Evolutionary conservation across 805 yeast species (phyloP), one percentile per base, ranked within the genome.

Genomic region (Cephaloascus albidus): DNA sequence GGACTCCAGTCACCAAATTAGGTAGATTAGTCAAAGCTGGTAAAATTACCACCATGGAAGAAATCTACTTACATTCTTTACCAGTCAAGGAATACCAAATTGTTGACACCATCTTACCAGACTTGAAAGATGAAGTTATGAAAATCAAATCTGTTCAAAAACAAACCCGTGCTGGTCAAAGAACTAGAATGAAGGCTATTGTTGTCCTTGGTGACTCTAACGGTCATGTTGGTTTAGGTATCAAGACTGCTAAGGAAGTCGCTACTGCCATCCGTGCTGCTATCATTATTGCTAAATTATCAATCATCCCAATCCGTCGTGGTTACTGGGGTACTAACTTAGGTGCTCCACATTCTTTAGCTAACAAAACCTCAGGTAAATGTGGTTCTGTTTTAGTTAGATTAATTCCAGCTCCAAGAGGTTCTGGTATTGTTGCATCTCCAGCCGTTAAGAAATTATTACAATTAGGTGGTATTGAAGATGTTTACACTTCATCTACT

Each of bases 161-260:
- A 84, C 98, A 93, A 78, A 93, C 98, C 81, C 82, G 96, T 77
- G 98, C 98, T 64, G 98, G 98, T 88, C 98, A 93, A 82, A 90
- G 98, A 83, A 93, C 97, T 76, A 88, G 98, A 82, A 89, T 93
- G 84, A 94, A 94, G 93, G 98, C 97, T 73, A 95, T 93, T 65
- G 97, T 93, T 68, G 88, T 93, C 66, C 88, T 93, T 70, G 98
- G 98, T 80, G 98, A 93, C 80, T 77, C 89, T 65, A 87, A 88
- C 87, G 98, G 98, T 72, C 98, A 93, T 81, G 96, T 93, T 75
- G 98, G 98, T 86, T 84, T 93, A 70, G 98, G 98, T 79, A 88
- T 93, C 79, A 93, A 93, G 88, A 90, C 97, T 70, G 96, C 98
- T 63, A 93, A 93, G 88, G 98, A 93, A 79, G 97, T 93, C 65